phyloP scores from a whole-genome alignment of 1,139 yeast species.

The Debaryomyces fabryi region DNA sequence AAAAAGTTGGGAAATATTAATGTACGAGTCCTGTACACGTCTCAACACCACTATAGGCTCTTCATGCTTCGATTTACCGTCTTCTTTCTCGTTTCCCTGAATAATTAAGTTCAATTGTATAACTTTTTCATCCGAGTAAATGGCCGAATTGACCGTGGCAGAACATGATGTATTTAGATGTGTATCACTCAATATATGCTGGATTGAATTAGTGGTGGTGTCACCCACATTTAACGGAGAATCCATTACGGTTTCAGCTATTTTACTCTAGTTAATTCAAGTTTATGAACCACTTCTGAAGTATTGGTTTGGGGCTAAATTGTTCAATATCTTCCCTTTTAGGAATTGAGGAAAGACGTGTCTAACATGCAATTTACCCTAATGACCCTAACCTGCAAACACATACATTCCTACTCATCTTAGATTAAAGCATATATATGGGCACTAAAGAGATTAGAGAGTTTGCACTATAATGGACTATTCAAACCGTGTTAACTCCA shows the following conservation, averaged over 20 bases:
- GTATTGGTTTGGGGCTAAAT: background rate
- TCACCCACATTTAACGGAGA: slow-evolving; percentile 51
- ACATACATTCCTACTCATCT: background rate
- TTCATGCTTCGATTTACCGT: slow-evolving; percentile 10
- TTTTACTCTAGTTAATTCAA: background rate
- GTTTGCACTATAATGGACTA: slow-evolving; percentile 38
- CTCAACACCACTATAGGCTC: slow-evolving; percentile 33
- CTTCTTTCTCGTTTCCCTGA: slow-evolving; percentile 2
- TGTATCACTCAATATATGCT: slow-evolving; percentile 39
- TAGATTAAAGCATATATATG: background rate
- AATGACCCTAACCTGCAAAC: slow-evolving; percentile 10
- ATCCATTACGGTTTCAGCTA: slow-evolving; percentile 33
- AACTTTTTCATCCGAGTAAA: slow-evolving; percentile 42
- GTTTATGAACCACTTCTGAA: background rate
- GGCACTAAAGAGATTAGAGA: background rate
- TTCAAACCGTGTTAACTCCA: slow-evolving; percentile 47
- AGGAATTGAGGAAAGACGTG: slow-evolving; percentile 14
- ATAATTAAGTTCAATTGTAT: slow-evolving; percentile 33
- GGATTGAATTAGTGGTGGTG: slow-evolving; percentile 45
- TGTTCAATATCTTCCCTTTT: slow-evolving; percentile 11
- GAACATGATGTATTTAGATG: slow-evolving; percentile 31
- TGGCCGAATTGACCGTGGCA: slow-evolving; percentile 32
- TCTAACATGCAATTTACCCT: slow-evolving; percentile 12
- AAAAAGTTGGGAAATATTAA: slow-evolving; percentile 45
- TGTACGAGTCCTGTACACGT: slow-evolving; percentile 48